phyloP scores from a whole-genome alignment of 768 basidiomycete genomes.

The Podaxis sp. region DNA sequence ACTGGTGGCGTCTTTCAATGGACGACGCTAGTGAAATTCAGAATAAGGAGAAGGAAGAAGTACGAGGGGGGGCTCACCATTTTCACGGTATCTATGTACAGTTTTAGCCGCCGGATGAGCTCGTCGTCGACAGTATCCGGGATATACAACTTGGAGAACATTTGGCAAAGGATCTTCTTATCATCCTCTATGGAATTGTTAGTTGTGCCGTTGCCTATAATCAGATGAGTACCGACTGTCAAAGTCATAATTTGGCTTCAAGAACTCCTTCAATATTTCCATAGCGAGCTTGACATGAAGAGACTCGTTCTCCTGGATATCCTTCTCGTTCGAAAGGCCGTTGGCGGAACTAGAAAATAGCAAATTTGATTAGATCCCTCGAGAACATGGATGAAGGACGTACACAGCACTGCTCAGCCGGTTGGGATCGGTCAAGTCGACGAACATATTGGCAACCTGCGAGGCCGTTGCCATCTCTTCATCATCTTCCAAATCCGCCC shows the following conservation, averaged over 20 bases:
- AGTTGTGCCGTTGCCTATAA: not conserved
- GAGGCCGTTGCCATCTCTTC: constrained; percentile 68
- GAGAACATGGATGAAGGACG: constrained; percentile 21
- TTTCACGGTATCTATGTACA: constrained; percentile 56
- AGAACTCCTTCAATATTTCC: constrained; percentile 41
- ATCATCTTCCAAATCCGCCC: constrained; percentile 64
- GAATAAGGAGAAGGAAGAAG: not conserved
- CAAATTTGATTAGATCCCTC: not conserved
- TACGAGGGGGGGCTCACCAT: constrained; percentile 33
- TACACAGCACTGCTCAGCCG: constrained; percentile 38
- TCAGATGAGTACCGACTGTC: constrained; percentile 18
- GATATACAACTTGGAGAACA: constrained; percentile 61
- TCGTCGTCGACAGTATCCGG: constrained; percentile 70
- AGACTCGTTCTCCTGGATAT: constrained; percentile 20
- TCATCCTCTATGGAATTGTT: constrained; percentile 48
- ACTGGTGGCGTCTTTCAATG: constrained; percentile 48
- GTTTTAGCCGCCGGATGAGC: constrained; percentile 57
- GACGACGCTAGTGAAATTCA: constrained; percentile 28
- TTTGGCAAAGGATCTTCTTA: constrained; percentile 59
- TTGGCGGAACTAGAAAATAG: not conserved
- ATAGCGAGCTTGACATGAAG: constrained; percentile 54
- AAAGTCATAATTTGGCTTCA: constrained; percentile 12
- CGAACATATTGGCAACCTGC: constrained; percentile 71
- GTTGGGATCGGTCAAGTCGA: constrained; percentile 83
- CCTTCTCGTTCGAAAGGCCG: constrained; percentile 10